Percentiles rank a stretch among this genome's conserved stretches.
Conservation (phyloP, 1,139 yeast species). For the Nakaseomyces kungkrabaensis region DNA sequence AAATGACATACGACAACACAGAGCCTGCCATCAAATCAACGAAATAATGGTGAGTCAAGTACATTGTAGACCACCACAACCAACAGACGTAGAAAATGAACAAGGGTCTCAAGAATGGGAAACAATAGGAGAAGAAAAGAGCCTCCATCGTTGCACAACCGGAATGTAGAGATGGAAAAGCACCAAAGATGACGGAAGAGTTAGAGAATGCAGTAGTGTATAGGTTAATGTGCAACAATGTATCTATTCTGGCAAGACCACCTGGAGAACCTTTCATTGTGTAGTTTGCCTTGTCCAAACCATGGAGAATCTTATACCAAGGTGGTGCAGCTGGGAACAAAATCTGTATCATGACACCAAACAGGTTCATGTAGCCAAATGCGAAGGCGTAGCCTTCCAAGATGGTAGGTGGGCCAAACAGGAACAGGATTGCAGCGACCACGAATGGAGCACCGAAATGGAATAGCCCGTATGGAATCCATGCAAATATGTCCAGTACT, state of each 20-base stretch:
- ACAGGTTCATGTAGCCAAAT: slow-evolving; percentile 91
- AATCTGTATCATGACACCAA: slow-evolving; percentile 76
- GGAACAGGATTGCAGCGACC: slow-evolving; percentile 65
- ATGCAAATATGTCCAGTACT: slow-evolving; percentile 71
- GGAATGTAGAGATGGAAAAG: slow-evolving; percentile 92
- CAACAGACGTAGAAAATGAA: slow-evolving; percentile 74
- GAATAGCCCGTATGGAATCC: slow-evolving; percentile 91
- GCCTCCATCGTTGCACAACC: slow-evolving; percentile 94
- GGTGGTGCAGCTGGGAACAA: slow-evolving; percentile 96
- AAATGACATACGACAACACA: slow-evolving; percentile 60
- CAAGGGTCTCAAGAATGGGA: slow-evolving; percentile 57
- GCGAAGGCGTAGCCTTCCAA: slow-evolving; percentile 85
- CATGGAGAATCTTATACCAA: slow-evolving; percentile 86
- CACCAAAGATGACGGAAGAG: slow-evolving; percentile 94
- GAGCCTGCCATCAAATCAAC: slow-evolving; percentile 91
- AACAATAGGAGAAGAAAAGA: slow-evolving; percentile 67
- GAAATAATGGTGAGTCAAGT: slow-evolving; percentile 89
- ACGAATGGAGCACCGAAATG: slow-evolving; percentile 89
- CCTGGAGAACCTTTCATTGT: slow-evolving; percentile 94
- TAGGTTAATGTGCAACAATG: slow-evolving; percentile 66
- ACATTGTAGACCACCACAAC: slow-evolving; percentile 99
- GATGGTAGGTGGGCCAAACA: slow-evolving; percentile 90
- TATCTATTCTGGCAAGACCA: slow-evolving; percentile 85
- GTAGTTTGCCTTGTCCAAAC: slow-evolving; percentile 84
- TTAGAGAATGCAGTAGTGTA: slow-evolving; percentile 79